These are phyloP conservation scores for Oryza glumipatula DNA, from an alignment of 176 grass and related monocot species.

Conservation along the genomic window DNA sequence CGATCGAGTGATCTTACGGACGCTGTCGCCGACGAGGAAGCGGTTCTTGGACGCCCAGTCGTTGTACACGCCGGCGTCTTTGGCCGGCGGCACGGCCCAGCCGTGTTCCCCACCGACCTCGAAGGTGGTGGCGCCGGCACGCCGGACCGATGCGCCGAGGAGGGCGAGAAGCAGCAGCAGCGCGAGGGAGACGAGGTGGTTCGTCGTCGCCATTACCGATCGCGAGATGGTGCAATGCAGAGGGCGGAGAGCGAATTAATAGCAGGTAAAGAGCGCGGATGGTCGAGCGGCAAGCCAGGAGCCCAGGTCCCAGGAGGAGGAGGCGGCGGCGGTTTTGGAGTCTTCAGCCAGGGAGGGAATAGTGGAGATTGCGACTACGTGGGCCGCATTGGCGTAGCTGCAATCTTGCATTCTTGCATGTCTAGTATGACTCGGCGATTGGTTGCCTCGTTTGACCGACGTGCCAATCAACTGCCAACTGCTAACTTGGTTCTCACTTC, in stretches of 20 bases:
- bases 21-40: constrained; percentile 75
- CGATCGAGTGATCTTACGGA: constrained; percentile 49
- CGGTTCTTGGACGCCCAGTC: constrained; percentile 85
- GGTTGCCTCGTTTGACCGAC: not conserved
- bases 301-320: not conserved
- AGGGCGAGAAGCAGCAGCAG: constrained; percentile 38
- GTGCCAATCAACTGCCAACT: no score
- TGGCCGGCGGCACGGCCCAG: constrained; percentile 60
- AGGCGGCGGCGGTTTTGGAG: no score
- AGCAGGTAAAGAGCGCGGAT: not conserved
- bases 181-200: not conserved
- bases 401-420: constrained; percentile 31
- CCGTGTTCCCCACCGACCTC: constrained; percentile 72
- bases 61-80: constrained; percentile 48
- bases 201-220: not conserved
- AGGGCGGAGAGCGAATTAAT: constrained; percentile 27
- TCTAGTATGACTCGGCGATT: not conserved
- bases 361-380: constrained; percentile 35
- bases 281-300: not conserved
- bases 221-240: not conserved
- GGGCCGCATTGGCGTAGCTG: not conserved
- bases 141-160: not conserved
- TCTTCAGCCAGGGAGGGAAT: not conserved
- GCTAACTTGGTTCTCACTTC: no score
- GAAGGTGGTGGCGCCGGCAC: constrained; percentile 46